Evolutionary conservation across 108 stramenopile genomes (phyloP).

Genomic region (Skeletonema costatum): DNA sequence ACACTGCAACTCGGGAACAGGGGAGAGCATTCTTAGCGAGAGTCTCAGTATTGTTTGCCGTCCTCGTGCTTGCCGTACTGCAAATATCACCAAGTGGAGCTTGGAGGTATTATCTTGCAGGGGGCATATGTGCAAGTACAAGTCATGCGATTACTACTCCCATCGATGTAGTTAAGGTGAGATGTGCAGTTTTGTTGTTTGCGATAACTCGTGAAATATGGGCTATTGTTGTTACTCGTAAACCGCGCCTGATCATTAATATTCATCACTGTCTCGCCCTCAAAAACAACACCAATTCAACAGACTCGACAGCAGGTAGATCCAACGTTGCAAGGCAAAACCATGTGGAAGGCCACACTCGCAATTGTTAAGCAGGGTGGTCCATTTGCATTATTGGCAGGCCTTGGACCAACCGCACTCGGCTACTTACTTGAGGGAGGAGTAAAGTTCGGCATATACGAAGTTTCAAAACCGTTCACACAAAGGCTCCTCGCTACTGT

Average conservation of each 20-base stretch:
- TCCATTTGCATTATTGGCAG: conserved; percentile 56
- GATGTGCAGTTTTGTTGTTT: not conserved
- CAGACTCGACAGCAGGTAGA: conserved; percentile 83
- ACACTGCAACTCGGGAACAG: not conserved
- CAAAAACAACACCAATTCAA: not conserved
- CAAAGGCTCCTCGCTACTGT: conserved; percentile 25
- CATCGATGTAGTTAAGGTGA: conserved; percentile 84
- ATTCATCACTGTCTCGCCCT: not conserved
- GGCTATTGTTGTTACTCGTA: not conserved
- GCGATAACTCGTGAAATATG: not conserved
- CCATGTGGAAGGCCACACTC: conserved; percentile 51
- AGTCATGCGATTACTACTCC: conserved; percentile 80
- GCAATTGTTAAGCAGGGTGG: conserved; percentile 66
- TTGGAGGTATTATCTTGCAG: conserved; percentile 75
- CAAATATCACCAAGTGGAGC: conserved; percentile 16
- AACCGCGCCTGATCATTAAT: not conserved
- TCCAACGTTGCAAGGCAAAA: conserved; percentile 32
- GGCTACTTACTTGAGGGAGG: conserved; percentile 85
- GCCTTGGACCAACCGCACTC: conserved; percentile 74
- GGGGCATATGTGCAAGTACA: conserved; percentile 75
- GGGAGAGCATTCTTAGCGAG: not conserved
- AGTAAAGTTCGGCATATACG: conserved; percentile 90
- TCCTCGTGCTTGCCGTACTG: not conserved
- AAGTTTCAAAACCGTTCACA: conserved; percentile 76
- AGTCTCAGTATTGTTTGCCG: not conserved